Percentiles rank a stretch among this genome's conserved stretches.
phyloP scores from a whole-genome alignment of 495 filamentous ascomycete genomes.

The Aspergillus sclerotioniger region DNA sequence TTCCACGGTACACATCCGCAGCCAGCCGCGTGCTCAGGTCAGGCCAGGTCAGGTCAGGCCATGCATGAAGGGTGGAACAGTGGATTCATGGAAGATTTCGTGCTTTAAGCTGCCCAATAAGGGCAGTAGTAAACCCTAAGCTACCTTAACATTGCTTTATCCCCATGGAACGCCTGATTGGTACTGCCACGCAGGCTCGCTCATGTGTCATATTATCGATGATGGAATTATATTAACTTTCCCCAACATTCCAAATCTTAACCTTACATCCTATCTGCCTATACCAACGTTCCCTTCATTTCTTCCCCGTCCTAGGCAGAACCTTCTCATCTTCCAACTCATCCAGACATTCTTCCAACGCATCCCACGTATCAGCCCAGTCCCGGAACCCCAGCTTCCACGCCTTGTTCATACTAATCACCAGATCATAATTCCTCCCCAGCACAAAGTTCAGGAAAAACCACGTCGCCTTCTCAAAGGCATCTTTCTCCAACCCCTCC shows the following conservation, averaged over 20 bases:
- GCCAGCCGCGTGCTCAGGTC: background rate
- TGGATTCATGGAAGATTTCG: background rate
- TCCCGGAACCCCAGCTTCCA: constrained; percentile 25
- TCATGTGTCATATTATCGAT: background rate
- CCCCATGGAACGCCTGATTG: background rate
- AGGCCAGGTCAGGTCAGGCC: background rate
- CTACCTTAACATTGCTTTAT: background rate
- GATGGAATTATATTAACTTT: background rate
- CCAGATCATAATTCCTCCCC: constrained; percentile 13
- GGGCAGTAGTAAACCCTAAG: background rate
- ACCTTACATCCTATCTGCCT: background rate
- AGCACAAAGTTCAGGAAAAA: no score
- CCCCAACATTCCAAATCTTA: background rate
- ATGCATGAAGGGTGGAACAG: background rate
- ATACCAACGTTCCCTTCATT: no score
- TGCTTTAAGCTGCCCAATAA: background rate
- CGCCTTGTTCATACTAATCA: constrained; percentile 55
- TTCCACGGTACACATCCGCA: background rate
- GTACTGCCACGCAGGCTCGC: background rate
- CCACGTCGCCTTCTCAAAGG: no score
- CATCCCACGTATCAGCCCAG: constrained; percentile 46
- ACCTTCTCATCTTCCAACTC: constrained; percentile 30
- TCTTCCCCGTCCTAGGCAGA: constrained; percentile 25
- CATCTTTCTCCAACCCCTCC: no score
- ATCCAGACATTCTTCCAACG: constrained; percentile 29